Evolutionary conservation across 192 early-diverging fungal species (phyloP).

Genomic region (Dissophora globulifera): DNA sequence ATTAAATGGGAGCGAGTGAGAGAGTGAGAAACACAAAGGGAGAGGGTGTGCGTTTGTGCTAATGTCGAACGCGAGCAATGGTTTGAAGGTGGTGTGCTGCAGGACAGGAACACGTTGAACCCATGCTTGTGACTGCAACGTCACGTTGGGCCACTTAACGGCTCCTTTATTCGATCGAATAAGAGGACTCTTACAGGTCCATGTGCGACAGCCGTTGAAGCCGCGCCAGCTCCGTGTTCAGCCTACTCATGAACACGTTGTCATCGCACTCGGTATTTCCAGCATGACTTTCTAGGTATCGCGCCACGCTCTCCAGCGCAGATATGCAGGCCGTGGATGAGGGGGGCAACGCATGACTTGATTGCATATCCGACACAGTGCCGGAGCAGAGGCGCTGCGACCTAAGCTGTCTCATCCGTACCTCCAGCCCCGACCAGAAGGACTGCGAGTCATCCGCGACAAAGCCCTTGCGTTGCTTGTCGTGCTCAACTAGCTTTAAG

Average conservation of each 20-base stretch:
- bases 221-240: neutral
- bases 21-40: no score
- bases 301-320: neutral
- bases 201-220: conserved; percentile 4
- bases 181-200: no score
- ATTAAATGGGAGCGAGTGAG: no score
- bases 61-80: no score
- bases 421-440: conserved; percentile 5
- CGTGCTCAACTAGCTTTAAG: neutral
- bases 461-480: neutral
- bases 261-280: neutral
- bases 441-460: neutral
- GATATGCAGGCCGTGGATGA: no score
- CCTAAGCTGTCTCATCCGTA: neutral
- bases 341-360: conserved; percentile 17
- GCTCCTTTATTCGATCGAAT: no score
- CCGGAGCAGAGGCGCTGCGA: neutral
- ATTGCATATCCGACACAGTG: conserved; percentile 7
- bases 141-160: no score
- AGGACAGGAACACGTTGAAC: no score
- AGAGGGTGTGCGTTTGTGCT: no score
- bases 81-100: no score
- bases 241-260: neutral
- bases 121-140: no score
- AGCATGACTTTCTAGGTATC: conserved; percentile 12